Percentiles rank a stretch among this genome's conserved stretches.
Evolutionary conservation across 2,329 filamentous ascomycete genomes (phyloP).

Genomic region (Bipolaris cookei): DNA sequence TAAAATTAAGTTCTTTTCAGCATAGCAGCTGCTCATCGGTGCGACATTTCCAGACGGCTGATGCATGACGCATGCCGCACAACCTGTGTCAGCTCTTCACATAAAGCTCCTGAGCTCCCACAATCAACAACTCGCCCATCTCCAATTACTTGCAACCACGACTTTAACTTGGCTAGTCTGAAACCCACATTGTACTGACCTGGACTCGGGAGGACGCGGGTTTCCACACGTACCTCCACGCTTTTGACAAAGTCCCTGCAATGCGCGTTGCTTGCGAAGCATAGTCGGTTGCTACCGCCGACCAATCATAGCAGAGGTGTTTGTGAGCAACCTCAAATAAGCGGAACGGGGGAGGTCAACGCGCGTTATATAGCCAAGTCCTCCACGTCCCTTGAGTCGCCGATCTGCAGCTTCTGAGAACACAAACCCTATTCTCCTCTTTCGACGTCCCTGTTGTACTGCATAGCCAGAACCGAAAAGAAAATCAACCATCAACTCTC

Average conservation of each 20-base stretch:
- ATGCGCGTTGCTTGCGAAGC: constrained; percentile 9
- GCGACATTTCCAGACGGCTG: not conserved
- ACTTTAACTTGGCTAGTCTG: not conserved
- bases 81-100: not conserved
- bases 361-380: constrained; percentile 4
- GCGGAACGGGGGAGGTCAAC: constrained; percentile 8
- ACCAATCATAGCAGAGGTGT: constrained; percentile 30
- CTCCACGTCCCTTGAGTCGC: not conserved
- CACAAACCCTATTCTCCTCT: not conserved
- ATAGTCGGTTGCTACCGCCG: not conserved
- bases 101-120: constrained; percentile 1
- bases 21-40: not conserved
- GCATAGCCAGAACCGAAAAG: not conserved
- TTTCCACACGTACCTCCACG: not conserved
- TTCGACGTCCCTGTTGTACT: not conserved
- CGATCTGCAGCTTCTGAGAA: constrained; percentile 10
- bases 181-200: not conserved
- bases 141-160: not conserved
- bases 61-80: not conserved
- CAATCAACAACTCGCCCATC: not conserved
- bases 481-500: not conserved
- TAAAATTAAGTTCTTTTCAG: constrained; percentile 3
- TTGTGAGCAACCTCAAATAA: constrained; percentile 27
- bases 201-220: not conserved
- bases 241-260: not conserved